Conservation (phyloP, 441 rosid genomes). For the Corymbia citriodora region DNA sequence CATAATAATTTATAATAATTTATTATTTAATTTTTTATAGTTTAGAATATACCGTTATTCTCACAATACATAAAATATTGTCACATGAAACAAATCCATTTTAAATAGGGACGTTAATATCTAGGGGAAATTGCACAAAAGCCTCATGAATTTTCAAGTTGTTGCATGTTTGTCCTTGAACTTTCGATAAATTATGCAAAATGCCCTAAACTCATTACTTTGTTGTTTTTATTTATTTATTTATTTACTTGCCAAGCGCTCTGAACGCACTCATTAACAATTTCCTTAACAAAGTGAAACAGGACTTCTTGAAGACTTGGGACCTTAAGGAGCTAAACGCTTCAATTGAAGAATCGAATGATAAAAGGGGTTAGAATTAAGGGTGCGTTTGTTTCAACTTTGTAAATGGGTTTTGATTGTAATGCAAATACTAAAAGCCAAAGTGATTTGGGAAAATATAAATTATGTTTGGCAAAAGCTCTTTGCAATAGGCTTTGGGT, state of each 20-base stretch:
- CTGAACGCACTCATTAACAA: background rate
- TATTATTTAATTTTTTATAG: too few relatives aligned
- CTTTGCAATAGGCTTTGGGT: too few relatives aligned
- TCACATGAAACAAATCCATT: background rate
- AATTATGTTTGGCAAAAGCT: too few relatives aligned
- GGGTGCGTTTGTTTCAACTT: background rate
- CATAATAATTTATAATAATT: too few relatives aligned
- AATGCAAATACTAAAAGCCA: too few relatives aligned
- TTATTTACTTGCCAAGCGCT: background rate
- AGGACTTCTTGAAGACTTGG: background rate
- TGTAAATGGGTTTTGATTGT: too few relatives aligned
- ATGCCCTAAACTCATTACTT: rapidly evolving
- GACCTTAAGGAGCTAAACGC: background rate
- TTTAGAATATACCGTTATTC: too few relatives aligned
- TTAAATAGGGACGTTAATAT: background rate
- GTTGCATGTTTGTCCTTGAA: background rate
- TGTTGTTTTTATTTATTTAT: background rate
- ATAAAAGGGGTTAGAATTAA: background rate
- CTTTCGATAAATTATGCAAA: background rate
- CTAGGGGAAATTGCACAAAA: background rate
- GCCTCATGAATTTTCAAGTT: background rate
- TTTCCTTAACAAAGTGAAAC: background rate
- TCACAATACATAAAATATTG: too few relatives aligned
- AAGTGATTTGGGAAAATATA: too few relatives aligned
- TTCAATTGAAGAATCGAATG: background rate